A percentile compares a stretch with the other conserved stretches of the same genome.
Conservation (phyloP, 345 rosid species). For the Brassica rapa region DNA sequence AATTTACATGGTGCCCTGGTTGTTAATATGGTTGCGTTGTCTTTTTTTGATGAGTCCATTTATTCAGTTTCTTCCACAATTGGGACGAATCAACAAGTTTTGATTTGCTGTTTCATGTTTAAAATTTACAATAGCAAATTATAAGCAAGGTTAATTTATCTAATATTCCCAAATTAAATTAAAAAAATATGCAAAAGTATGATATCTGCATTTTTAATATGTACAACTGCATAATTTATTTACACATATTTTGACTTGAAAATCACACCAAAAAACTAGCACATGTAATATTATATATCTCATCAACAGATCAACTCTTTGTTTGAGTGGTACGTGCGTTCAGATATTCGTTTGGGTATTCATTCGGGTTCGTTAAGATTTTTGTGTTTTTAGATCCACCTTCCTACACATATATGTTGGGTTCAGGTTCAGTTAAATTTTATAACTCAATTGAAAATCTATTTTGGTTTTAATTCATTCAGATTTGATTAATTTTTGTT, state of each 20-base stretch:
- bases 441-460: too few relatives aligned
- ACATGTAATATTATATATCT: neutral
- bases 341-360: too few relatives aligned
- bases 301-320: neutral
- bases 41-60: slow-evolving; percentile 29
- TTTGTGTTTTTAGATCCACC: too few relatives aligned
- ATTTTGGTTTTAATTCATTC: too few relatives aligned
- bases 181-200: neutral
- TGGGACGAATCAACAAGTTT: slow-evolving; percentile 4
- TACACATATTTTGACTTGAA: neutral
- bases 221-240: neutral
- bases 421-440: too few relatives aligned
- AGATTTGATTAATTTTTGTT: too few relatives aligned
- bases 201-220: neutral
- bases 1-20: slow-evolving; percentile 7
- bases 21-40: slow-evolving; percentile 14
- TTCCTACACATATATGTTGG: too few relatives aligned
- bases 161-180: slow-evolving; percentile 9
- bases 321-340: neutral
- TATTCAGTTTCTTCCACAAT: slow-evolving; percentile 18
- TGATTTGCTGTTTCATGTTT: slow-evolving; percentile 29
- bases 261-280: neutral
- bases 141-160: neutral
- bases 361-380: too few relatives aligned
- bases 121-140: neutral